Base-by-base conservation (phyloP, 164 flowering plant species). In the Macadamia integrifolia region DNA sequence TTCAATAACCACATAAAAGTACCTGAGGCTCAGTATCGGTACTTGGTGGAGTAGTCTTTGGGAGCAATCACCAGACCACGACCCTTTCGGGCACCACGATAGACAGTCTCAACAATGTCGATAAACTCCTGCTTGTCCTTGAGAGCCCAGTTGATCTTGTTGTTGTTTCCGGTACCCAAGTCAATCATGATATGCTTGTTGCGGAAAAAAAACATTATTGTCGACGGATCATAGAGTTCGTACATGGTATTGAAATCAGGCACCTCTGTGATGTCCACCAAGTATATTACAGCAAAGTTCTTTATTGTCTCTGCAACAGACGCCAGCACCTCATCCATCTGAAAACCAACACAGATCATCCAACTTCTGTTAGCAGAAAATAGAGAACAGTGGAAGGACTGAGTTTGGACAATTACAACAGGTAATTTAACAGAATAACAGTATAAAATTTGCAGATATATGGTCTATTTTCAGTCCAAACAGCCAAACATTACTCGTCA, bases 171-270 rank as follows among this genome's bases (percentile, higher is more conserved):
- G 23, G 95, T 92, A 23, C 98, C 98, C 65, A 92, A 89, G 71
- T 92, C 94, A 40, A 92, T 90, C 98, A 92, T 87, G 11, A 92
- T 92, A 80, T 92, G 98, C 82, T 93, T 91, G 94, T 93, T 93
- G 65, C 96, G 81, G 83, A 93, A 93, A 77, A 93, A 93, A 84
- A 93, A 93, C 98, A 93, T 88, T 64, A 91, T 73, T 0, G 97
- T 93, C 10, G 91, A 93, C 17, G 98, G 98, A 64, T 93, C 97
- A 50, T 93, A 93, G 67, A 93, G 73, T 75, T 93, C 98, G 52
- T 91, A 91, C 98, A 93, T 93, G 1, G 97, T 91, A 82, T 93
- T 93, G 78, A 93, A 91, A 76, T 93, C 98, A 5, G 96, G 98
- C 31, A 91, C 92, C 84, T 93, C 92, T 0, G 93, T 87, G 59